A percentile compares a stretch with the other conserved stretches of the same genome.
Conservation (phyloP, 768 basidiomycete species). For the Daedalea quercina region DNA sequence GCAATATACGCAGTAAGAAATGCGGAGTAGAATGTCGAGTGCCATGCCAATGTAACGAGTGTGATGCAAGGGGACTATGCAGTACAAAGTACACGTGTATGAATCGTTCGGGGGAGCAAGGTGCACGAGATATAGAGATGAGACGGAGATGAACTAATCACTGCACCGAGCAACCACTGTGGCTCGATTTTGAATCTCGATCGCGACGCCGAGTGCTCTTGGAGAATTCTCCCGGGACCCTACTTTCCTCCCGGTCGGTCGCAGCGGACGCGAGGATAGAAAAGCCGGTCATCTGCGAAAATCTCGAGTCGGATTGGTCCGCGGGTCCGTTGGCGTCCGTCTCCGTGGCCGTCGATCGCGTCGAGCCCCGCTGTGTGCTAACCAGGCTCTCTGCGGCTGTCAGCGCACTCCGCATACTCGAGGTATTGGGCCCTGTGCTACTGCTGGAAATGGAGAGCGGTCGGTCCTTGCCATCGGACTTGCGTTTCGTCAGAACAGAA, state of each 20-base stretch:
- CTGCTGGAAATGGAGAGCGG: constrained; percentile 56
- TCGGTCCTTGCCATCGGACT: constrained; percentile 34
- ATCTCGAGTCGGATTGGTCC: constrained; percentile 23
- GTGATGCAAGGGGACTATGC: not conserved
- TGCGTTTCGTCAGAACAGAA: constrained; percentile 30
- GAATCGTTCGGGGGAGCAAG: not conserved
- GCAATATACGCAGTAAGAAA: constrained; percentile 8
- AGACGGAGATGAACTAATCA: constrained; percentile 14
- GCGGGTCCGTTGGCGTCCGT: constrained; percentile 18
- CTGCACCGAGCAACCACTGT: constrained; percentile 42
- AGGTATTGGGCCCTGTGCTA: constrained; percentile 43
- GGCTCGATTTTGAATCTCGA: constrained; percentile 32
- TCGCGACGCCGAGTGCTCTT: constrained; percentile 27
- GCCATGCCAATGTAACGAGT: not conserved
- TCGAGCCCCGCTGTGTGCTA: constrained; percentile 29
- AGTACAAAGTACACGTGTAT: not conserved
- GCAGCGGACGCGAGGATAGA: constrained; percentile 27
- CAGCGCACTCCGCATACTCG: constrained; percentile 51
- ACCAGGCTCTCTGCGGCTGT: constrained; percentile 42
- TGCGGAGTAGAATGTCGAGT: not conserved
- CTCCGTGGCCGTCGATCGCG: constrained; percentile 24
- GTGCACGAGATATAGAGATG: not conserved
- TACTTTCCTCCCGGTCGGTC: constrained; percentile 18
- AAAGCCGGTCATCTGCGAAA: constrained; percentile 29
- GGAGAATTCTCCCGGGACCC: constrained; percentile 27